These are phyloP conservation scores for Penicillium sp. DNA, from an alignment of 2,329 filamentous ascomycete genomes.

Conservation along the genomic window DNA sequence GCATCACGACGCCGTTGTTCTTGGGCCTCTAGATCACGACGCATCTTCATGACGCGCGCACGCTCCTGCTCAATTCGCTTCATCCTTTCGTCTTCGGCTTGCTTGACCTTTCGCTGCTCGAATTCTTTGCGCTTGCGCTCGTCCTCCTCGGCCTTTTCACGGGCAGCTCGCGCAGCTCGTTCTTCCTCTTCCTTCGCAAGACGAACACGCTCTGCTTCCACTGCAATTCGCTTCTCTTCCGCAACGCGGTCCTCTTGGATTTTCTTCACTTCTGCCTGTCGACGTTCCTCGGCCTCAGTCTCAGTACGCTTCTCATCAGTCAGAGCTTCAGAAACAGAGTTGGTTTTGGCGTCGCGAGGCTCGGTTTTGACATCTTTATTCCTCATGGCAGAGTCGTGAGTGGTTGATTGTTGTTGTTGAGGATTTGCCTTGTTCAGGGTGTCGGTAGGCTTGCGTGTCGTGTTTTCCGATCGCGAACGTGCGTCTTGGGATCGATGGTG, in stretches of 20 bases:
- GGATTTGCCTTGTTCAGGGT: conserved; percentile 11
- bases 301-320: conserved; percentile 31
- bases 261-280: conserved; percentile 25
- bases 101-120: conserved; percentile 41
- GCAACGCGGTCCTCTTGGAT: conserved; percentile 32
- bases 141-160: conserved; percentile 43
- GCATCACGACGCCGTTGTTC: conserved; percentile 46
- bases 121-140: conserved; percentile 42
- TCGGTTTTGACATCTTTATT: conserved; percentile 32
- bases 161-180: conserved; percentile 32
- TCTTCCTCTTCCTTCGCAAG: conserved; percentile 36
- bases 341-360: conserved; percentile 25
- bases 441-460: conserved; percentile 9
- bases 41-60: conserved; percentile 41
- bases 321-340: conserved; percentile 28
- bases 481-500: conserved; percentile 18
- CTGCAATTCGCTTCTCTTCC: conserved; percentile 28
- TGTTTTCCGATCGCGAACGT: conserved; percentile 5
- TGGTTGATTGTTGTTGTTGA: conserved; percentile 7
- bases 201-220: conserved; percentile 29
- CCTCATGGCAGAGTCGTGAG: conserved; percentile 12
- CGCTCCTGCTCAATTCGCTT: conserved; percentile 43
- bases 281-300: conserved; percentile 25
- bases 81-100: conserved; percentile 46
- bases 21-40: conserved; percentile 44